Percentiles rank a stretch among this genome's conserved stretches.
Conservation (phyloP, 2,329 filamentous ascomycete genomes). For the Calonectria hawksworthii region DNA sequence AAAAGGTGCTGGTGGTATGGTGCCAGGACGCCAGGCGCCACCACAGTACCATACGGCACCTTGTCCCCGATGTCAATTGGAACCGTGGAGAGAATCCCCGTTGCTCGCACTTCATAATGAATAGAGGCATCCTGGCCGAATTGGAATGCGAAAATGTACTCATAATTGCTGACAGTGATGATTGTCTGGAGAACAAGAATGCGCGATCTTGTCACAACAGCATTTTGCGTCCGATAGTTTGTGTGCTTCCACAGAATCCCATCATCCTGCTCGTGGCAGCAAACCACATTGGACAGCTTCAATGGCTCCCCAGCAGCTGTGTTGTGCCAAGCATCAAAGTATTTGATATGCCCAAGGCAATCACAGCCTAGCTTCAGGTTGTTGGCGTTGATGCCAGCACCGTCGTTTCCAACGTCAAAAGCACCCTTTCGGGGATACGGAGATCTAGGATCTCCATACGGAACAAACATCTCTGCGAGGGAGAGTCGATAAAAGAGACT, state of each 20-base stretch:
- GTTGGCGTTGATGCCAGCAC: conserved; percentile 75
- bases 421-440: conserved; percentile 76
- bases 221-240: conserved; percentile 69
- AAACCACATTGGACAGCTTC: conserved; percentile 52
- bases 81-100: conserved; percentile 59
- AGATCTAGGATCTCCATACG: conserved; percentile 66
- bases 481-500: conserved; percentile 75
- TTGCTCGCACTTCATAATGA: conserved; percentile 52
- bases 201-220: conserved; percentile 67
- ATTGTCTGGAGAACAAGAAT: conserved; percentile 73
- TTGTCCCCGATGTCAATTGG: conserved; percentile 67
- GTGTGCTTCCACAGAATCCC: conserved; percentile 75
- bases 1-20: conserved; percentile 80
- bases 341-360: conserved; percentile 63
- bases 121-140: conserved; percentile 67
- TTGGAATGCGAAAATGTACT: conserved; percentile 62
- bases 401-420: conserved; percentile 78
- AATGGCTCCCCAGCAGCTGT: conserved; percentile 49
- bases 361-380: conserved; percentile 77
- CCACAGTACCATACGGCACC: conserved; percentile 70
- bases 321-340: conserved; percentile 52
- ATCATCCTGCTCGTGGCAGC: conserved; percentile 54
- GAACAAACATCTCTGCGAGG: conserved; percentile 77
- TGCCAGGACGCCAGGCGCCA: conserved; percentile 72
- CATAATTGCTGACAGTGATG: conserved; percentile 75